Conservation (phyloP, 2,329 filamentous ascomycete genomes). For the Cladosporium sphaerospermum region DNA sequence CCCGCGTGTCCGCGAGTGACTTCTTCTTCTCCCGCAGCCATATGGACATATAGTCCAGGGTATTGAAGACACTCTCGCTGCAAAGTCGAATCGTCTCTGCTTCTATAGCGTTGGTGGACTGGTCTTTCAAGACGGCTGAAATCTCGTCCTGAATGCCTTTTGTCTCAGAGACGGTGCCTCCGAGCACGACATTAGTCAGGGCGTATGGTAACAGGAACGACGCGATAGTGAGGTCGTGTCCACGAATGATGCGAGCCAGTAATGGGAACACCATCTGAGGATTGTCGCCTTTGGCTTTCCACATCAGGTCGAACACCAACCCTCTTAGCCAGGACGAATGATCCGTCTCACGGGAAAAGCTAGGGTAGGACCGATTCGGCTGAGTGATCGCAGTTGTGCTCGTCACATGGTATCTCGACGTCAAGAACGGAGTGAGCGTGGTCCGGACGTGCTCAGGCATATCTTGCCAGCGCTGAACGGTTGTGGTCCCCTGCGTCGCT, state of each 20-base stretch:
- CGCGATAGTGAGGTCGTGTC: conserved; percentile 78
- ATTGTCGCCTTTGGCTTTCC: conserved; percentile 67
- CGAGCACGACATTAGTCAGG: conserved; percentile 74
- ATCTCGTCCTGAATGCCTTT: conserved; percentile 67
- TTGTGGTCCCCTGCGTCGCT: conserved; percentile 51
- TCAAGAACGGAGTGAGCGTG: conserved; percentile 80
- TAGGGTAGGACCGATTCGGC: conserved; percentile 56
- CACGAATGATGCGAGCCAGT: conserved; percentile 72
- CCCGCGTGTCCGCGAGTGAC: conserved; percentile 34
- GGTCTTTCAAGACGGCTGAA: conserved; percentile 61
- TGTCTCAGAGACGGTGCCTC: conserved; percentile 59
- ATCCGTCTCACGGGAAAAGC: conserved; percentile 61
- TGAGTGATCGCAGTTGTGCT: conserved; percentile 25
- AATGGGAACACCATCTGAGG: conserved; percentile 73
- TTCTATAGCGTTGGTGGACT: conserved; percentile 51
- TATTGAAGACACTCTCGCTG: conserved; percentile 86
- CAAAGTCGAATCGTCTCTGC: conserved; percentile 75
- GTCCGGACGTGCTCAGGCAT: conserved; percentile 74
- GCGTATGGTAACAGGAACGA: conserved; percentile 86
- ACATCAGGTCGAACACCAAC: conserved; percentile 76
- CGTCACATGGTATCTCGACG: conserved; percentile 71
- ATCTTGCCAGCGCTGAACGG: conserved; percentile 68
- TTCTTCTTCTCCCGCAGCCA: conserved; percentile 79
- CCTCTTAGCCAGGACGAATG: conserved; percentile 77
- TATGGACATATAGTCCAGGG: conserved; percentile 83